A percentile compares a stretch with the other conserved stretches of the same genome.
Evolutionary conservation across 331 rosid species (phyloP).

Genomic region (Malus hybrid): DNA sequence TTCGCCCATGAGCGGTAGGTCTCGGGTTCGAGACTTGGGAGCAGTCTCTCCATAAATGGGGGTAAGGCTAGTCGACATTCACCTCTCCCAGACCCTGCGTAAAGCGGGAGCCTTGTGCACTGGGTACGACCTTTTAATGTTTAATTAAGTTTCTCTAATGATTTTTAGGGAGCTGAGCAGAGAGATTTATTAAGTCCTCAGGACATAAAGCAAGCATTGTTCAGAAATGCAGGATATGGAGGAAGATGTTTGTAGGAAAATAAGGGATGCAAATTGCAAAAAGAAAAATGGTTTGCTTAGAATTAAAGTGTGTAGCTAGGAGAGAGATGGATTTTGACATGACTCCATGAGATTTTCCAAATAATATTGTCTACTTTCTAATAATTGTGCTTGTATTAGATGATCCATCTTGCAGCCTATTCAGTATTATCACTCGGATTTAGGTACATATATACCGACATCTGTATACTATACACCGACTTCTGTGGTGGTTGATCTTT

Average conservation of each 20-base stretch:
- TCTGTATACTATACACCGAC: neutral
- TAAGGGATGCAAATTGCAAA: constrained; percentile 11
- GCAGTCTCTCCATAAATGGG: too few relatives aligned
- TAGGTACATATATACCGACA: neutral
- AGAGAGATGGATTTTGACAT: constrained; percentile 11
- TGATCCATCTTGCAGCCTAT: constrained; percentile 26
- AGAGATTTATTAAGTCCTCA: constrained; percentile 45
- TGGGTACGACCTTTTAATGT: too few relatives aligned
- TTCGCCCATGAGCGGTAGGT: too few relatives aligned
- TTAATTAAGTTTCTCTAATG: constrained; percentile 9
- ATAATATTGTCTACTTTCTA: constrained; percentile 18
- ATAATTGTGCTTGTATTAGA: constrained; percentile 34
- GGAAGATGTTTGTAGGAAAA: constrained; percentile 66
- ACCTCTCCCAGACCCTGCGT: too few relatives aligned
- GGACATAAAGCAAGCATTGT: constrained; percentile 81
- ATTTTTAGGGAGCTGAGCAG: constrained; percentile 50
- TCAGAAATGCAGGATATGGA: constrained; percentile 98
- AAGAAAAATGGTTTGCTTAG: neutral
- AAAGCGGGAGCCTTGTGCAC: too few relatives aligned
- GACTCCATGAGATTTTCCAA: constrained; percentile 25
- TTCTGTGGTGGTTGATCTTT: neutral
- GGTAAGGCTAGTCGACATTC: too few relatives aligned
- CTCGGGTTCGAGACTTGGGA: too few relatives aligned
- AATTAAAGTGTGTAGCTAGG: neutral
- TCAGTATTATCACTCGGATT: constrained; percentile 30